A percentile compares a stretch with the other conserved stretches of the same genome.
Conservation (phyloP, 306 rosid species). For the Lathyrus aphaca region DNA sequence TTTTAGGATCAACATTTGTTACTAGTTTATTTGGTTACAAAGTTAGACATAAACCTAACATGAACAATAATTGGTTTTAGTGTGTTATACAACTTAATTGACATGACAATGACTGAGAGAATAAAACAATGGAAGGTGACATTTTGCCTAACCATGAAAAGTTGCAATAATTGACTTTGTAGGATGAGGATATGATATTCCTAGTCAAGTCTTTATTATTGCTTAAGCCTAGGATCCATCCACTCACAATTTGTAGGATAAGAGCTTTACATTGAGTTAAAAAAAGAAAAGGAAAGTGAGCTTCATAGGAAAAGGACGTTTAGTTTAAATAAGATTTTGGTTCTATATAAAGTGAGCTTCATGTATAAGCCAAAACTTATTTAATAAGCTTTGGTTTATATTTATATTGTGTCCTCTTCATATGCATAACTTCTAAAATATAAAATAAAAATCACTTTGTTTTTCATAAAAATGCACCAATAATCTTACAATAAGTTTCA, state of each 20-base stretch:
- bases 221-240: slow-evolving; percentile 45
- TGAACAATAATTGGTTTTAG: slow-evolving; percentile 12
- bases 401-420: no score
- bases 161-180: slow-evolving; percentile 41
- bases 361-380: no score
- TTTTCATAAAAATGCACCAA: no score
- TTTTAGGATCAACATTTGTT: slow-evolving; percentile 41
- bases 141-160: slow-evolving; percentile 43
- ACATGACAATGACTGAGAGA: slow-evolving; percentile 8
- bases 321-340: slow-evolving; percentile 6
- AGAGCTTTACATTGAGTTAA: slow-evolving; percentile 30
- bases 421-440: no score
- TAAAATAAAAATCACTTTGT: no score
- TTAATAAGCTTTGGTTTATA: no score
- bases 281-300: slow-evolving; percentile 11
- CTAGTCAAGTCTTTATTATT: slow-evolving; percentile 35
- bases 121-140: slow-evolving; percentile 36
- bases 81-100: slow-evolving; percentile 10
- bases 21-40: not conserved
- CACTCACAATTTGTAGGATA: slow-evolving; percentile 5
- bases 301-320: slow-evolving; percentile 1
- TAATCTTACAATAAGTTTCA: not conserved
- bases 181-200: slow-evolving; percentile 13
- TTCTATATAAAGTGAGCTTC: not conserved
- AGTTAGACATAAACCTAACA: not conserved